Conservation (phyloP, 495 filamentous ascomycete genomes). For the Penicillium salamii region DNA sequence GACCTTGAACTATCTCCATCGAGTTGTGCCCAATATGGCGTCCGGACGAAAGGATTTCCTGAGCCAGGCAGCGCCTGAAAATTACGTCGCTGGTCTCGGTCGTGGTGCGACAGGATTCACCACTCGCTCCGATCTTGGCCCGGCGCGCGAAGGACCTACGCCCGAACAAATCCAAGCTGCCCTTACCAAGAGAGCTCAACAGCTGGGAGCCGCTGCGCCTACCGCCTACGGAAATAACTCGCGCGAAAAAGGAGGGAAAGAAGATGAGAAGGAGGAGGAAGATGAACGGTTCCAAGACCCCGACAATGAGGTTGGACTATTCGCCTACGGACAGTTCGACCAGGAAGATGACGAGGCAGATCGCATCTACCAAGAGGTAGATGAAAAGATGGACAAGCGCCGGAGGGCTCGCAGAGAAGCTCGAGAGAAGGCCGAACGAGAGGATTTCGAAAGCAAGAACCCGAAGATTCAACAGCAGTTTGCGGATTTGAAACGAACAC, state of each 20-base stretch:
- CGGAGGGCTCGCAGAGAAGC: constrained; percentile 90
- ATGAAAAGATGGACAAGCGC: constrained; percentile 92
- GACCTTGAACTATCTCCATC: constrained; percentile 4
- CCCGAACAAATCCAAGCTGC: constrained; percentile 98
- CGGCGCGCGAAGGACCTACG: constrained; percentile 92
- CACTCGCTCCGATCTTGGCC: constrained; percentile 93
- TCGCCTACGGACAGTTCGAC: constrained; percentile 90
- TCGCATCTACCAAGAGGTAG: constrained; percentile 88
- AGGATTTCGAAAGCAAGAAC: constrained; percentile 94
- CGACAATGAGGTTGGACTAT: constrained; percentile 93
- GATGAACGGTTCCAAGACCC: constrained; percentile 91
- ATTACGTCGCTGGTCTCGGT: constrained; percentile 97
- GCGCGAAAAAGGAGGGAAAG: constrained; percentile 61
- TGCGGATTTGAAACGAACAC: constrained; percentile 86
- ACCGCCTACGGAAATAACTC: constrained; percentile 69
- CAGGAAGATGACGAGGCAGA: constrained; percentile 97
- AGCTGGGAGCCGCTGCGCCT: constrained; percentile 75
- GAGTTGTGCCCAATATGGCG: constrained; percentile 52
- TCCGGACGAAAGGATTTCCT: constrained; percentile 86
- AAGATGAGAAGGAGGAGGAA: constrained; percentile 72
- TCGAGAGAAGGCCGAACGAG: constrained; percentile 84
- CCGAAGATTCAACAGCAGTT: constrained; percentile 99
- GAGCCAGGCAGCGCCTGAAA: constrained; percentile 87
- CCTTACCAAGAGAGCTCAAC: constrained; percentile 84
- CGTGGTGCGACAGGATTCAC: constrained; percentile 98